A percentile compares a stretch with the other conserved stretches of the same genome.
phyloP scores from a whole-genome alignment of 2,329 filamentous ascomycete species.

The Dothideomycetes sp. region DNA sequence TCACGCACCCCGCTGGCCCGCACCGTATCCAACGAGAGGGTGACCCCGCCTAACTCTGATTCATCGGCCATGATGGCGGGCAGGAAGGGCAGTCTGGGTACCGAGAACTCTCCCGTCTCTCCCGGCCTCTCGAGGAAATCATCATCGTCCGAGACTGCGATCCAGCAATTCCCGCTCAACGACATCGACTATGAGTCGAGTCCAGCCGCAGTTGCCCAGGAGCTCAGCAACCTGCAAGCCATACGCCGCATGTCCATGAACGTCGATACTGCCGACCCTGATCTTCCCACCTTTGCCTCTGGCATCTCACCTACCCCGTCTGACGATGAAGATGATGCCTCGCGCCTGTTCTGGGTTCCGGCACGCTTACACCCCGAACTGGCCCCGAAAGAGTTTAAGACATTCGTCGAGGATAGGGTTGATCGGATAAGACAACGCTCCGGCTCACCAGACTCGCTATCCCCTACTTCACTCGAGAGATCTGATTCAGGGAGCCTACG shows the following conservation, averaged over 20 bases:
- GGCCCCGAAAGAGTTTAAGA: constrained; percentile 92
- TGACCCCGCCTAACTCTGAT: constrained; percentile 12
- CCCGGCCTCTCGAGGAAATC: constrained; percentile 26
- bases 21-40: constrained; percentile 24
- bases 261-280: constrained; percentile 58
- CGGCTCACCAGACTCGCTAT: constrained; percentile 52
- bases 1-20: constrained; percentile 17
- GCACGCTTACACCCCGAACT: constrained; percentile 89
- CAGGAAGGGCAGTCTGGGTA: constrained; percentile 9
- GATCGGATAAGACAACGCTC: constrained; percentile 81
- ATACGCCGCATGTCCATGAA: constrained; percentile 92
- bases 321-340: constrained; percentile 78
- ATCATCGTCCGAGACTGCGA: constrained; percentile 22
- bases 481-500: constrained; percentile 50
- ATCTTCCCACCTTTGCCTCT: constrained; percentile 61
- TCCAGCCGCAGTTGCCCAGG: constrained; percentile 79
- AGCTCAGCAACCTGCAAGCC: constrained; percentile 84
- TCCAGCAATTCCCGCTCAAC: constrained; percentile 54
- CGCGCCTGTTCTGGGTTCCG: constrained; percentile 88
- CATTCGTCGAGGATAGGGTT: constrained; percentile 85
- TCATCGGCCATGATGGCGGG: constrained; percentile 1
- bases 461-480: constrained; percentile 46
- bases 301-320: constrained; percentile 55
- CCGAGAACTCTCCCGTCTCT: constrained; percentile 13
- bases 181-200: constrained; percentile 84